These are phyloP conservation scores for Vickermania ingenoplastis DNA, from an alignment of 208 protist genomes.

Conservation along the genomic window DNA sequence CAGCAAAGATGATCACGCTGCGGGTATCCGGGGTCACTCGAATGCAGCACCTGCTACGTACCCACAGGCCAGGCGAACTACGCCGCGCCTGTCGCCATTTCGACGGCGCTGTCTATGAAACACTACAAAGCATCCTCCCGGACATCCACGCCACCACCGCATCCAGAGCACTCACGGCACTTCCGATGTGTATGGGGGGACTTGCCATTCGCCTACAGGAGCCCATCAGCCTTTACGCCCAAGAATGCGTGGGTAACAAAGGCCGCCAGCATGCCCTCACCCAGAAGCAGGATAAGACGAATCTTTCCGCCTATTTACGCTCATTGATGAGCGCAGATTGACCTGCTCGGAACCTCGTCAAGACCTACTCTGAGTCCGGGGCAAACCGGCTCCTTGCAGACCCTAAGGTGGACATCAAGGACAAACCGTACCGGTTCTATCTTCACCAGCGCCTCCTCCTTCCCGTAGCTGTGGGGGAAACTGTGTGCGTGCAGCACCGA, in stretches of 20 bases:
- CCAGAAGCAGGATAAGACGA: constrained; percentile 4
- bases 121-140: constrained; percentile 8
- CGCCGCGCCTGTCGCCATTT: constrained; percentile 10
- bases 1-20: constrained; percentile 12
- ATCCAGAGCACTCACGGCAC: constrained; percentile 5
- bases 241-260: constrained; percentile 12
- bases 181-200: constrained; percentile 16
- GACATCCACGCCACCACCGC: neutral
- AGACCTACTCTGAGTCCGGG: constrained; percentile 13
- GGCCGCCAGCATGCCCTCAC: constrained; percentile 10
- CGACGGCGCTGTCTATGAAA: constrained; percentile 8
- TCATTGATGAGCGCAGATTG: constrained; percentile 15
- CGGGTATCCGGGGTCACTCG: constrained; percentile 10
- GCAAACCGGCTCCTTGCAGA: constrained; percentile 16
- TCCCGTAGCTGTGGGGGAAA: constrained; percentile 6
- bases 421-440: constrained; percentile 11
- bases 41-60: constrained; percentile 17
- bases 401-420: constrained; percentile 8
- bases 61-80: constrained; percentile 9
- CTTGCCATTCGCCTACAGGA: constrained; percentile 14
- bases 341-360: constrained; percentile 14
- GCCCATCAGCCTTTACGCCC: constrained; percentile 11
- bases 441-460: constrained; percentile 12
- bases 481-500: constrained; percentile 9
- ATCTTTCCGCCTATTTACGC: neutral